A percentile compares a stretch with the other conserved stretches of the same genome.
Conservation (phyloP, 2,329 filamentous ascomycete species). For the Trichophaea hybrida region DNA sequence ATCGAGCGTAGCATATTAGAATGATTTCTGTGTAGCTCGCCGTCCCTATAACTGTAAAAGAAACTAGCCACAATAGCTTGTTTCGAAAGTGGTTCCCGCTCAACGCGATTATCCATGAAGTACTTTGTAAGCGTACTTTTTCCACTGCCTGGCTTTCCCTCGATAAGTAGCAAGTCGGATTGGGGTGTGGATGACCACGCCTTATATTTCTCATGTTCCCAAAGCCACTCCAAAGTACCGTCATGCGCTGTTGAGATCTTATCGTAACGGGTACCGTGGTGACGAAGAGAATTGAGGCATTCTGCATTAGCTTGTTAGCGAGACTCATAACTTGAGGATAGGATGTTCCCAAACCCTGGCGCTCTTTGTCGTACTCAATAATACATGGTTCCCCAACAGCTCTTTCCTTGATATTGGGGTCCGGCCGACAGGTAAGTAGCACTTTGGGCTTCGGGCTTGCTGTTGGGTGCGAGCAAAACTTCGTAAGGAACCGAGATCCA, state of each 20-base stretch:
- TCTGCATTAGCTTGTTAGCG: neutral
- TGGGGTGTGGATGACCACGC: neutral
- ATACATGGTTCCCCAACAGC: neutral
- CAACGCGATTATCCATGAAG: too few relatives aligned
- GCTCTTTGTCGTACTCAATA: neutral
- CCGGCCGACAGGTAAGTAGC: neutral
- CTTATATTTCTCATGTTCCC: neutral
- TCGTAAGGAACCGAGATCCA: neutral
- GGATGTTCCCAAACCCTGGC: neutral
- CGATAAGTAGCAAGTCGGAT: neutral
- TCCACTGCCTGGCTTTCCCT: too few relatives aligned
- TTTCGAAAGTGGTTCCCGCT: neutral
- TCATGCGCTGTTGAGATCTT: neutral
- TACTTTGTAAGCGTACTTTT: conserved; percentile 7
- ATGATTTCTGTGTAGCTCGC: neutral
- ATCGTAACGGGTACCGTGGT: neutral
- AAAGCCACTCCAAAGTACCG: conserved; percentile 1
- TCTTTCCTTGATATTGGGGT: neutral
- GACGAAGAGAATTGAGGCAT: neutral
- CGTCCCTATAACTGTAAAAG: conserved; percentile 4
- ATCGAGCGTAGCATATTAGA: conserved; percentile 1
- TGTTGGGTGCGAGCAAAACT: neutral
- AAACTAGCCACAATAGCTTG: neutral
- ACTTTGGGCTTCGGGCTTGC: neutral
- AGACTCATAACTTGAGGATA: too few relatives aligned